These are phyloP conservation scores for Cinnamomum micranthum DNA, from an alignment of 164 flowering plant species.

Conservation along the genomic window DNA sequence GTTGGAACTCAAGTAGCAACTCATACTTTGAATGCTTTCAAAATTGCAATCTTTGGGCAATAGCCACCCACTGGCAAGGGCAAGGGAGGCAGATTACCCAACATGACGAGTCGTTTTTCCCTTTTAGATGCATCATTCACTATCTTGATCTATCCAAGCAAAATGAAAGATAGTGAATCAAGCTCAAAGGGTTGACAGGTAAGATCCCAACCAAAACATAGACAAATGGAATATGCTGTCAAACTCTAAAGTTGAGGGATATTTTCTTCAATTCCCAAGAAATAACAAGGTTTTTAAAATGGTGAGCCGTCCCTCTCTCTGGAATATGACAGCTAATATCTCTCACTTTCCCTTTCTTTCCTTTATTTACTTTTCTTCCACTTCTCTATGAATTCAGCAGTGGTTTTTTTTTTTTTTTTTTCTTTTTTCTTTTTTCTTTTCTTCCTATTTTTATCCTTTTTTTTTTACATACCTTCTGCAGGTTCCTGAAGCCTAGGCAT, in stretches of 20 bases:
- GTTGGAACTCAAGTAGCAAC: too few relatives aligned
- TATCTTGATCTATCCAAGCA: not conserved
- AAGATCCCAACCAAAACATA: not conserved
- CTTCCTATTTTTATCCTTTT: not conserved
- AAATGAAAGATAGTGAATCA: not conserved
- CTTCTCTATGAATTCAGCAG: too few relatives aligned
- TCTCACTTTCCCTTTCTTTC: not conserved
- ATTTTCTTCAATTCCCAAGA: slow-evolving; percentile 1
- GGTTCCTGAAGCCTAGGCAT: slow-evolving; percentile 25
- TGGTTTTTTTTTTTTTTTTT: too few relatives aligned
- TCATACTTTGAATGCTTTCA: too few relatives aligned
- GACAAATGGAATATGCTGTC: not conserved
- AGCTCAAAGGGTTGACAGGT: not conserved
- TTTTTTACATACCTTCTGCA: slow-evolving; percentile 31
- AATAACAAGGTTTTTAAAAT: not conserved
- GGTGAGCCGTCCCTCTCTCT: not conserved
- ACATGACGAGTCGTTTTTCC: too few relatives aligned
- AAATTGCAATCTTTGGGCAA: too few relatives aligned
- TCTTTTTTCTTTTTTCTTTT: too few relatives aligned
- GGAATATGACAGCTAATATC: too few relatives aligned
- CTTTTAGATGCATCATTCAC: not conserved
- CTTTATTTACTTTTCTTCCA: too few relatives aligned
- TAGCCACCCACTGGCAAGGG: not conserved
- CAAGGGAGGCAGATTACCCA: not conserved
- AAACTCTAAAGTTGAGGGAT: not conserved